phyloP scores from a whole-genome alignment of 176 grass and related monocot species.

The Carex pumila region DNA sequence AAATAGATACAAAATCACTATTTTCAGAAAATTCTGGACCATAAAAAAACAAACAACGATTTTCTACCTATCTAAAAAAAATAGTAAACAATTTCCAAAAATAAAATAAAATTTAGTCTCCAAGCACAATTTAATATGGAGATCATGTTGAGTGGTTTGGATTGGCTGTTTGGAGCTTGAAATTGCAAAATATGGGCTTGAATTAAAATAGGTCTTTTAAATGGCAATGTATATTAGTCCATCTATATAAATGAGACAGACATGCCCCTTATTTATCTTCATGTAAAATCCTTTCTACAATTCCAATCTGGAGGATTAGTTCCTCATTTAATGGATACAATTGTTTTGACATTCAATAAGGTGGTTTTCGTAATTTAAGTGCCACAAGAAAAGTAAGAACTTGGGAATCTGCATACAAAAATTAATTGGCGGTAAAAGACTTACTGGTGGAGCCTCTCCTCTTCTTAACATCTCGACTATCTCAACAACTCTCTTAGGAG shows the following conservation, averaged over 20 bases:
- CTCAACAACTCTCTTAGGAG: slow-evolving; percentile 74
- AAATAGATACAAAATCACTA: too few relatives aligned
- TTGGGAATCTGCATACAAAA: not conserved
- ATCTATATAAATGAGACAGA: not conserved
- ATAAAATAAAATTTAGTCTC: too few relatives aligned
- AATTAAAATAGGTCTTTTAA: too few relatives aligned
- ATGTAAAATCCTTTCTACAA: not conserved
- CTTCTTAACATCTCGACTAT: slow-evolving; percentile 91
- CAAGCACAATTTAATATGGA: too few relatives aligned
- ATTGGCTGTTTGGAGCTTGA: too few relatives aligned
- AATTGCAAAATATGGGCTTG: too few relatives aligned
- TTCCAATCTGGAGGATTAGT: not conserved
- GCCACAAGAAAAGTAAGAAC: not conserved
- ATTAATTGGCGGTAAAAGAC: slow-evolving; percentile 11
- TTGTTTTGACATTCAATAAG: not conserved
- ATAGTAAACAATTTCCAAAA: too few relatives aligned
- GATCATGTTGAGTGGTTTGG: too few relatives aligned
- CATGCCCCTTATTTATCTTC: not conserved
- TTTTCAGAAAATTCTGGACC: too few relatives aligned
- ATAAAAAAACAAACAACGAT: too few relatives aligned
- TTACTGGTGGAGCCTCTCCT: slow-evolving; percentile 79
- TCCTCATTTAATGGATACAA: not conserved
- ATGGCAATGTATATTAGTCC: too few relatives aligned
- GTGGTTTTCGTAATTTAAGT: not conserved
- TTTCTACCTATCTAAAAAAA: too few relatives aligned